Evolutionary conservation across 2,329 filamentous ascomycete genomes (phyloP), one percentile per base, ranked within the genome.

Genomic region (Botrytis paeoniae): DNA sequence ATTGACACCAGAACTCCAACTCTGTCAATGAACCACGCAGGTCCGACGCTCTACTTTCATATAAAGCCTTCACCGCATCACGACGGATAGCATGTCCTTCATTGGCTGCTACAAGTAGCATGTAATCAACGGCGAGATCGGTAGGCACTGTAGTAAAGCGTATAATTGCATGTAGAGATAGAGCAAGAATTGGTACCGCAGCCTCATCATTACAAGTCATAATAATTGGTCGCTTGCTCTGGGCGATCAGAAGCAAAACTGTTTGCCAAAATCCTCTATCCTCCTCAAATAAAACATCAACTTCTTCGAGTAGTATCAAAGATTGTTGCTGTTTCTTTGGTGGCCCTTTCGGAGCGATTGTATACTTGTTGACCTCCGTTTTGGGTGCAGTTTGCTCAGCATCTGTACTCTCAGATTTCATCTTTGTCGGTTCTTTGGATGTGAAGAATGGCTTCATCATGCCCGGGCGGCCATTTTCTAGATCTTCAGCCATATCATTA

Each of bases 1-100:
- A 94, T 81, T 99, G 96, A 81, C 97, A 99, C 95, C 95, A 99
- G 80, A 97, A 96, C 80, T 97, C 91, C 41, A 99, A 86, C 75
- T 98, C 94, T 72, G 88, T 90, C 66, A 99, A 89, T 3, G 92
- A 91, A 35, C 91, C 93, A 71, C 96, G 90, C 20, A 99, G 83
- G 80, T 99, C 96, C 41, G 86, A 83, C 3, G 86, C 81, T 70
- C 92, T 91, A 22, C 89, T 89, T 70, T 87, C 85, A 79, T 94
- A 97, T 3, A 99, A 86, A 10, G 88, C 84, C 69, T 87, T 85
- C 0, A 97, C 86, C 0, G 93, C 89, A 39, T 88, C 81, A 59
- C 93, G 88, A 57, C 86, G 83, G 20, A 99, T 83, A 1, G 93
- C 83, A 81, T 99, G 96, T 0, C 96, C 96, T 83, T 99, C 96